These are phyloP conservation scores for Dendrobium huoshanense DNA, from an alignment of 106 monocot genomes.

Conservation along the genomic window DNA sequence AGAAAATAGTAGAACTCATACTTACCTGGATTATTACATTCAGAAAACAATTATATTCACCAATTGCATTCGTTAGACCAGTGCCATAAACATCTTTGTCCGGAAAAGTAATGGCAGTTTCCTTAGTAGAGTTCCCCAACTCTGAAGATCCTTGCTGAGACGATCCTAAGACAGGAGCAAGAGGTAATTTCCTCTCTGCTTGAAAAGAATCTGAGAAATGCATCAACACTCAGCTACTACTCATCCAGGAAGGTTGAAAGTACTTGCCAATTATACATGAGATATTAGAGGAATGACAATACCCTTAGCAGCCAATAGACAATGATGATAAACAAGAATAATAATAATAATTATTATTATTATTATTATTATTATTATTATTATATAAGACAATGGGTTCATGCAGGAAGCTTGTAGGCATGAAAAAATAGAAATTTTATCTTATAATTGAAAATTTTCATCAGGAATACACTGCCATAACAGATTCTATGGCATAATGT, in stretches of 20 bases:
- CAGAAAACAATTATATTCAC: conserved; percentile 96
- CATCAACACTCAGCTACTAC: not conserved
- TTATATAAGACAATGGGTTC: not conserved
- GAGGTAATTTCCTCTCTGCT: conserved; percentile 16
- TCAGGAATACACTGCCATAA: not conserved
- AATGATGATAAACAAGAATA: not conserved
- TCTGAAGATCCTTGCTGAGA: conserved; percentile 2
- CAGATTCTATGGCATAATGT: not conserved
- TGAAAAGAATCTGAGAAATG: conserved; percentile 32
- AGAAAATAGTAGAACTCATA: not conserved
- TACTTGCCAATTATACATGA: not conserved
- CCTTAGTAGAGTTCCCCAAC: conserved; percentile 9
- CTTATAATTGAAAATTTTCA: not conserved
- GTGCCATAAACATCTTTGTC: conserved; percentile 43
- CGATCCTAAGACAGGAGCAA: conserved; percentile 11
- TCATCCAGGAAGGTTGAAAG: not conserved
- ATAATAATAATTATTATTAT: not conserved
- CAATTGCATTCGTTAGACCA: conserved; percentile 81
- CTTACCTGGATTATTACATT: conserved; percentile 96
- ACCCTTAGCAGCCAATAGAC: not conserved
- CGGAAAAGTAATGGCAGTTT: conserved; percentile 16
- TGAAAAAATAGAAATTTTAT: not conserved
- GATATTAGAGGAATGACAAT: not conserved
- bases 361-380: not conserved
- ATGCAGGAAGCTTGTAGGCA: not conserved